Base-by-base conservation (phyloP, 495 filamentous ascomycete species). In the Penicillium goetzii region DNA sequence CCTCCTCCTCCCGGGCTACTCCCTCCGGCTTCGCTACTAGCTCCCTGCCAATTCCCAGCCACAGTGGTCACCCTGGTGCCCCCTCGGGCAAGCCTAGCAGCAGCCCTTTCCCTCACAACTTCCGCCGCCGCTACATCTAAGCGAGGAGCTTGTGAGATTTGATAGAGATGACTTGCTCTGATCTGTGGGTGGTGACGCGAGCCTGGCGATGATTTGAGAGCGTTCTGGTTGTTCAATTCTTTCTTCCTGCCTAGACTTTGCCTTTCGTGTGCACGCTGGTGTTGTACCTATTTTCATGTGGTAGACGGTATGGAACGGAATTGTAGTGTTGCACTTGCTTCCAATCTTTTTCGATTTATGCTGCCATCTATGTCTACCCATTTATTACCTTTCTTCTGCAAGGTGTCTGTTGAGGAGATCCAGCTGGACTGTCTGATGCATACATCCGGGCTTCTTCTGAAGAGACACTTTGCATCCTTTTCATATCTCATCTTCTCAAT, bases 11-110 rank as follows among this genome's bases (percentile, higher is more conserved):
- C 43, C 62, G 74, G 17, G 69, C 32, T n/a, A n/a, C n/a, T 15
- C 52, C 77, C 47, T 75, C 74, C 26, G 76, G 76, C 61, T 78
- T 81, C 67, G 63, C 74, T 56, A 77, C 76, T 53, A 75, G 67
- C 61, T 55, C 52, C 59, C 51, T 28, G 49, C 40, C 51, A 43
- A 67, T 71, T 67, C 73, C 74, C 50, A 68, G 21, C 43, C 63
- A 60, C n/a, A 65, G 59, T 51, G 58, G 60, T 28, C 26, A 60
- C n/a, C 47, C 54, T n/a, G 40, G 52, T 28, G 30, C 56, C 25
- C 56, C 62, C 60, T 53, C 67, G 21, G 28, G 52, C 26, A 53
- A 26, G 15, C 59, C 59, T 61, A 66, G 60, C 67, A 59, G 64
- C 36, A 34, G 50, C 15, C 59, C 64, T 26, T 61, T 60, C 61